Base-by-base conservation (phyloP, 805 yeast species). In the Saturnispora quitensis region DNA sequence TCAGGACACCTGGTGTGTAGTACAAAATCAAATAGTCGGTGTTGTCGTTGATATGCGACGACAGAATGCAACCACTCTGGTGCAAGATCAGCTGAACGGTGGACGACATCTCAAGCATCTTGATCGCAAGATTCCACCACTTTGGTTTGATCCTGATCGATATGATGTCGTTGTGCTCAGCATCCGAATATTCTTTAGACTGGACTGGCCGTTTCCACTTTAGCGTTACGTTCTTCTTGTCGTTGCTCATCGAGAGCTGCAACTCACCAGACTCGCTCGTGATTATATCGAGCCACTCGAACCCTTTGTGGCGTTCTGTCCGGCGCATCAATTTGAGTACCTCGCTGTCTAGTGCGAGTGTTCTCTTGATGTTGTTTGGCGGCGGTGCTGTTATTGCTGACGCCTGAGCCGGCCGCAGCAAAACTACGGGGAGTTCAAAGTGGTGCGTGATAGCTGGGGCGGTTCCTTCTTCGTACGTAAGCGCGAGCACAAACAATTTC, bases 111-210 rank as follows among this genome's bases (percentile, higher is more conserved):
- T 80, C 81, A 47, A 83, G 79, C 36, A 86, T 71, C 60, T 71
- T 76, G 5, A 81, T 71, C 1, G 87, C 86, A 54, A 80, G 67
- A 58, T 73, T 80, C 91, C 91, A 86, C 62, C 84, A 88, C 58
- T 71, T 77, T 24, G 80, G 67, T 57, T 73, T 73, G 28, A 86
- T 77, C 27, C 73, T 67, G 17, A 60, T 55, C 50, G 51, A 40
- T 13, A 55, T 56, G 4, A 53, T 28, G 34, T 56, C 59, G 3
- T 22, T 45, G 31, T 50, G 34, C 40, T 46, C 57, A 10, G 50
- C 56, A 44, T 56, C 53, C 31, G 64, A 47, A 20, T 67, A 58
- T 24, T 62, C 69, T 15, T 28, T 43, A 1, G 48, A 33, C 12
- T 53, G 55, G n/a, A 52, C 22, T 13, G 47, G 33, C 59, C 75